These are phyloP conservation scores for Macrolepiota dolichaula DNA, from an alignment of 768 basidiomycete genomes.

Conservation along the genomic window DNA sequence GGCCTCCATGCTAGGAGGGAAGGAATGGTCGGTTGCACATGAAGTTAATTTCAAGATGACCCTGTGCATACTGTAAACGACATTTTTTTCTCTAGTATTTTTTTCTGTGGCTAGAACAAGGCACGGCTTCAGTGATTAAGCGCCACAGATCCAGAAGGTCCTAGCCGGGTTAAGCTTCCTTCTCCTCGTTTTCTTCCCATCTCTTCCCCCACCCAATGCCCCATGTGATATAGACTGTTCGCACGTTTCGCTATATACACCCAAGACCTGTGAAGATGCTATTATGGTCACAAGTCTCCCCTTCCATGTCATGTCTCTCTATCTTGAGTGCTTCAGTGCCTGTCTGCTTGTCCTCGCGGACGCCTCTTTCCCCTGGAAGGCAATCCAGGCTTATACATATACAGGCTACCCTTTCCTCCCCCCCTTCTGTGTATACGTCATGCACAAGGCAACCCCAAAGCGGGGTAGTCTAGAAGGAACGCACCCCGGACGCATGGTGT, in stretches of 20 bases:
- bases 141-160: neutral
- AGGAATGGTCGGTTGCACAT: neutral
- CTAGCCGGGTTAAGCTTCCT: neutral
- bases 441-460: too few species aligned
- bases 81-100: neutral
- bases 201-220: neutral
- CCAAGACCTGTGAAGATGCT: neutral
- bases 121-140: neutral
- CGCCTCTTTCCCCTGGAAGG: neutral
- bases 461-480: neutral
- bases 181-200: neutral
- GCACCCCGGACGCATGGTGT: neutral
- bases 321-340: neutral
- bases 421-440: too few species aligned
- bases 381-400: neutral
- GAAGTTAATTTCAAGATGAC: neutral
- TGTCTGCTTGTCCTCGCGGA: neutral
- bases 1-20: neutral
- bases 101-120: neutral
- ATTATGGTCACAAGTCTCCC: neutral
- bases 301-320: neutral
- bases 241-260: neutral
- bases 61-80: neutral
- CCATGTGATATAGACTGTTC: neutral
- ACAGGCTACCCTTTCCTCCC: too few species aligned